Percentiles rank a stretch among this genome's conserved stretches.
phyloP scores from a whole-genome alignment of 2,329 filamentous ascomycete genomes.

The Alternaria sp. region DNA sequence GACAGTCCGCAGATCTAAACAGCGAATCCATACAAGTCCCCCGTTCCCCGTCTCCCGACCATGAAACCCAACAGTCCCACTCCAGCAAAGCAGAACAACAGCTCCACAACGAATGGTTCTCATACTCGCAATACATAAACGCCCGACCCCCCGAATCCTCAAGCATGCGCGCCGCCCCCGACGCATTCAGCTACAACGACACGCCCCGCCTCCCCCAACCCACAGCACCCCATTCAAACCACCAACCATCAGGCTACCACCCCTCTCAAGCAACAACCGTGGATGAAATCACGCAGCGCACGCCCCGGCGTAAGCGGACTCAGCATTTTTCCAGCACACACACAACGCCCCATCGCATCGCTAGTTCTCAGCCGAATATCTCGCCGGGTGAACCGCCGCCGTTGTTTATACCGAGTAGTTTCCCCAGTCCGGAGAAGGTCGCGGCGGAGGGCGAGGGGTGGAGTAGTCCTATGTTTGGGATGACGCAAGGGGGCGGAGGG shows the following conservation, averaged over 20 bases:
- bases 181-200: conserved; percentile 35
- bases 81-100: conserved; percentile 44
- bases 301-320: conserved; percentile 23
- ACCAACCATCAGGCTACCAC: conserved; percentile 7
- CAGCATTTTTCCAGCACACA: conserved; percentile 20
- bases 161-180: conserved; percentile 36
- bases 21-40: conserved; percentile 29
- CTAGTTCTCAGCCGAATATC: conserved; percentile 23
- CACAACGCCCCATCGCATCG: conserved; percentile 30
- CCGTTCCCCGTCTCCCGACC: conserved; percentile 25
- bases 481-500: conserved; percentile 8
- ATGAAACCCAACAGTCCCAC: conserved; percentile 34
- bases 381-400: conserved; percentile 37
- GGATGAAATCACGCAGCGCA: conserved; percentile 33
- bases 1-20: conserved; percentile 25
- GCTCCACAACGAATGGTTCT: conserved; percentile 38
- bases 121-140: conserved; percentile 41
- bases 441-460: conserved; percentile 27
- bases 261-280: conserved; percentile 45
- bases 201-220: conserved; percentile 20
- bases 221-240: not conserved
- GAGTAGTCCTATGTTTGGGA: conserved; percentile 34
- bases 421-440: conserved; percentile 35
- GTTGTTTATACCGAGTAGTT: conserved; percentile 43
- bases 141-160: conserved; percentile 22